Percentiles rank a stretch among this genome's conserved stretches.
These are phyloP conservation scores for Stenocarpella maydis DNA, from an alignment of 2,329 filamentous ascomycete species.

Conservation along the genomic window DNA sequence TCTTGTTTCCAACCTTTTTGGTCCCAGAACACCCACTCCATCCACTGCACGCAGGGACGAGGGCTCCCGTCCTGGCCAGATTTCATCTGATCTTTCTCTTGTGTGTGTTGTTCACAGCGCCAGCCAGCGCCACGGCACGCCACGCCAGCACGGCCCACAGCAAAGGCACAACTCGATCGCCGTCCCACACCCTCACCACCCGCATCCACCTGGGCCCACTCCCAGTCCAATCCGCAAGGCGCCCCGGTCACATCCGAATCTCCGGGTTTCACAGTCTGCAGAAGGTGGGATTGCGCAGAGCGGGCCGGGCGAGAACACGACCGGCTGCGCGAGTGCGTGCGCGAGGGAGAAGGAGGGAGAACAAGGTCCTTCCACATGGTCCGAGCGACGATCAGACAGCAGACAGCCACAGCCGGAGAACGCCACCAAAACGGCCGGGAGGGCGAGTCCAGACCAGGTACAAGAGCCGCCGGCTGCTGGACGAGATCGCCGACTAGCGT, in stretches of 20 bases:
- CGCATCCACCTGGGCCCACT: constrained; percentile 9
- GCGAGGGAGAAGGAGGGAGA: neutral
- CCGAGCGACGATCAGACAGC: constrained; percentile 24
- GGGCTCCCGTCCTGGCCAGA: constrained; percentile 10
- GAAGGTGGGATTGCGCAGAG: neutral
- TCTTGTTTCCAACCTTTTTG: constrained; percentile 15
- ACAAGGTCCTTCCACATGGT: neutral
- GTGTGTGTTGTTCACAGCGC: neutral
- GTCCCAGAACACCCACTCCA: neutral
- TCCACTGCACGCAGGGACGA: neutral
- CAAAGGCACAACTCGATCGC: constrained; percentile 10
- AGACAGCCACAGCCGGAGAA: constrained; percentile 7
- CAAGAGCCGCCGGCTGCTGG: neutral
- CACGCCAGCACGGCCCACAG: constrained; percentile 6
- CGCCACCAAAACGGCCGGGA: constrained; percentile 17
- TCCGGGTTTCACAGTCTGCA: constrained; percentile 4
- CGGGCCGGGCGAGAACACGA: no score
- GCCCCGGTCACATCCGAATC: constrained; percentile 24
- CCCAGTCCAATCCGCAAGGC: neutral
- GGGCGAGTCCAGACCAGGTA: neutral
- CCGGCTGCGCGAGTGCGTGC: no score
- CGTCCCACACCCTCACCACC: constrained; percentile 2
- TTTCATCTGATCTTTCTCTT: constrained; percentile 6
- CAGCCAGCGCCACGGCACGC: neutral
- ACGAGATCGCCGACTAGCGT: constrained; percentile 20